Conservation (phyloP, 2,329 filamentous ascomycete genomes). For the Penicillium italicum region DNA sequence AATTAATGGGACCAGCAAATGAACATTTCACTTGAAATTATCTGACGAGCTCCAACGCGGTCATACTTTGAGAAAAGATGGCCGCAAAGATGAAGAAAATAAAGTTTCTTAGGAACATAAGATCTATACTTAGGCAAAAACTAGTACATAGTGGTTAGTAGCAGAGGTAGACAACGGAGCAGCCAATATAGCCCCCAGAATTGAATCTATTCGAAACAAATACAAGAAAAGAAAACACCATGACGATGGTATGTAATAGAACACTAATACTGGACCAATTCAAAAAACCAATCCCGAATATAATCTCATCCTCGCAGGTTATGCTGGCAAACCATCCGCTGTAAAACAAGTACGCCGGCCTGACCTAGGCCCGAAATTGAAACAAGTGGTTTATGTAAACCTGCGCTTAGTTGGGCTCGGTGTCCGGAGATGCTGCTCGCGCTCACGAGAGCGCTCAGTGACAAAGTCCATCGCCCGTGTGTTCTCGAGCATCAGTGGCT, state of each 20-base stretch:
- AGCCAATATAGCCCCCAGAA: neutral
- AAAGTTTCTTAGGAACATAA: neutral
- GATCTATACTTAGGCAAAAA: neutral
- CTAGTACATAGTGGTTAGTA: neutral
- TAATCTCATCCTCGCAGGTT: neutral
- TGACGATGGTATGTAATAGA: conserved; percentile 14
- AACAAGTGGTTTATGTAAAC: conserved; percentile 17
- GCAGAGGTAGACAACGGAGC: neutral
- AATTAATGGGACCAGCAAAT: neutral
- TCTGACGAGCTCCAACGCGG: neutral
- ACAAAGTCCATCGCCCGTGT: conserved; percentile 30
- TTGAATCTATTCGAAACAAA: neutral
- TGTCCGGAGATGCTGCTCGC: conserved; percentile 33
- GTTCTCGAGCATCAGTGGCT: conserved; percentile 32
- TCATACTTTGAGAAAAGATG: neutral
- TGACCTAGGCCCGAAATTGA: conserved; percentile 2
- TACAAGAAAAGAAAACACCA: conserved; percentile 14
- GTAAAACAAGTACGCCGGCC: conserved; percentile 7
- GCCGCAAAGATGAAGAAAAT: neutral
- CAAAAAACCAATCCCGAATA: neutral
- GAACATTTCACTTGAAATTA: neutral
- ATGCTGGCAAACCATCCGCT: conserved; percentile 3
- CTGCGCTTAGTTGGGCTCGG: conserved; percentile 38
- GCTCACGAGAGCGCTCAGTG: conserved; percentile 31
- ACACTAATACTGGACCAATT: neutral